Conservation (phyloP, 2,329 filamentous ascomycete species). For the Epichloe hybrida region DNA sequence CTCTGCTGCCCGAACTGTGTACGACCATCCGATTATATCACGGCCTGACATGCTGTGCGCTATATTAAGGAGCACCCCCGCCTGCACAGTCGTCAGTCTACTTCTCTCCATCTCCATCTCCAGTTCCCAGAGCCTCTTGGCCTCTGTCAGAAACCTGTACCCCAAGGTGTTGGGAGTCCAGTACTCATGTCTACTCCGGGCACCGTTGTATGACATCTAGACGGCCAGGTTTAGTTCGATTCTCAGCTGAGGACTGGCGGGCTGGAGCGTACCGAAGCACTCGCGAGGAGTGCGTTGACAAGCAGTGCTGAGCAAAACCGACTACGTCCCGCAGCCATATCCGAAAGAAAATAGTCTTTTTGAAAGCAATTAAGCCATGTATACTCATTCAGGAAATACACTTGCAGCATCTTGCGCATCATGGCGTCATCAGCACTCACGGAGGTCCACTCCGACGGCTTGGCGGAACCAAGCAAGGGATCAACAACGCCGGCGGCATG, state of each 20-base stretch:
- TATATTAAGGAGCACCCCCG: conserved; percentile 19
- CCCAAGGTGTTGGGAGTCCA: conserved; percentile 22
- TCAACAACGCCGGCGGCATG: conserved; percentile 22
- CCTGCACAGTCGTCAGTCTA: conserved; percentile 22
- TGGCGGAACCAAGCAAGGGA: conserved; percentile 16
- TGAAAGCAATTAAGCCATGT: conserved; percentile 23
- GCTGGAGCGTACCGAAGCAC: conserved; percentile 20
- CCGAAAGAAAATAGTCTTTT: conserved; percentile 26
- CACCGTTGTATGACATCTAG: no score
- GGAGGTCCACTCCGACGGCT: conserved; percentile 22
- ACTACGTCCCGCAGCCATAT: conserved; percentile 16
- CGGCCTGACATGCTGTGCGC: conserved; percentile 20
- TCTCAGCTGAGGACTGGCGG: no score
- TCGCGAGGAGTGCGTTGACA: conserved; percentile 24
- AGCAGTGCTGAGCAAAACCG: conserved; percentile 27
- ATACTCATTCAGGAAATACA: conserved; percentile 22
- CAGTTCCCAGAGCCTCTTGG: conserved; percentile 24
- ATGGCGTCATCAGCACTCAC: conserved; percentile 22
- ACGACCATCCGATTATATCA: conserved; percentile 24
- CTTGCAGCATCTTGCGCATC: conserved; percentile 18
- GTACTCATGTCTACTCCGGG: conserved; percentile 11
- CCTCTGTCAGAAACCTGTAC: conserved; percentile 25
- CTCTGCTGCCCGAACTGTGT: conserved; percentile 17
- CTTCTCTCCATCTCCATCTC: conserved; percentile 7
- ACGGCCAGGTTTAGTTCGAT: no score